A percentile compares a stretch with the other conserved stretches of the same genome.
Conservation (phyloP, 2,329 filamentous ascomycete genomes). For the Onygena corvina region DNA sequence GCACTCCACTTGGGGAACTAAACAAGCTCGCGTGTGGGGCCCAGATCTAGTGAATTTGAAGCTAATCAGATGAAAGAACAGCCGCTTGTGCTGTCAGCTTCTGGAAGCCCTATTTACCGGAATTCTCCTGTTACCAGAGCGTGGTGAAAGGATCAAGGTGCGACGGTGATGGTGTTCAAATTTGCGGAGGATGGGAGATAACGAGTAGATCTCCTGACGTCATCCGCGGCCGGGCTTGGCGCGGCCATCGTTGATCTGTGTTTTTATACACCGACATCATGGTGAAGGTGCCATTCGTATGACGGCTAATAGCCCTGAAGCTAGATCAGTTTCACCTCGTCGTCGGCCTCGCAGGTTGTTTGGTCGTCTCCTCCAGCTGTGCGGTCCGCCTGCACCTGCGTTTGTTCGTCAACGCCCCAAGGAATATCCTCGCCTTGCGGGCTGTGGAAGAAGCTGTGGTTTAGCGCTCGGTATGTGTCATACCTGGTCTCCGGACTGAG, state of each 20-base stretch:
- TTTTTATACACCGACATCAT: neutral
- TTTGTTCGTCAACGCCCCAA: conserved; percentile 10
- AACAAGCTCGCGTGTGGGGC: neutral
- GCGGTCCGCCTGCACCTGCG: neutral
- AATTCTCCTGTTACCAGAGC: neutral
- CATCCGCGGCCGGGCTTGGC: neutral
- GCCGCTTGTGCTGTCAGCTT: neutral
- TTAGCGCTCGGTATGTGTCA: conserved; percentile 33
- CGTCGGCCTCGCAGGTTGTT: conserved; percentile 8
- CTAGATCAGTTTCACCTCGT: conserved; percentile 16
- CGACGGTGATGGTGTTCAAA: neutral
- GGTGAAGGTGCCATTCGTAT: no score
- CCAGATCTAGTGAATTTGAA: neutral
- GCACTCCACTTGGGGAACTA: neutral
- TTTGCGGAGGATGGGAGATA: neutral
- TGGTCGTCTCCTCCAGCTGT: conserved; percentile 6
- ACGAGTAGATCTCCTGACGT: neutral
- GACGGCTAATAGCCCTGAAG: neutral
- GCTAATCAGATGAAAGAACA: neutral
- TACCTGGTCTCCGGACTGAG: conserved; percentile 34
- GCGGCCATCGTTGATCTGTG: neutral
- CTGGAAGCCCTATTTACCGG: neutral
- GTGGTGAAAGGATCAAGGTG: no score
- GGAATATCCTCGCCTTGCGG: conserved; percentile 23
- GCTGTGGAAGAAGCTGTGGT: conserved; percentile 35